Evolutionary conservation across 179 eudicot species (phyloP), one percentile per base, ranked within the genome.

Genomic region (Silene vulgaris): DNA sequence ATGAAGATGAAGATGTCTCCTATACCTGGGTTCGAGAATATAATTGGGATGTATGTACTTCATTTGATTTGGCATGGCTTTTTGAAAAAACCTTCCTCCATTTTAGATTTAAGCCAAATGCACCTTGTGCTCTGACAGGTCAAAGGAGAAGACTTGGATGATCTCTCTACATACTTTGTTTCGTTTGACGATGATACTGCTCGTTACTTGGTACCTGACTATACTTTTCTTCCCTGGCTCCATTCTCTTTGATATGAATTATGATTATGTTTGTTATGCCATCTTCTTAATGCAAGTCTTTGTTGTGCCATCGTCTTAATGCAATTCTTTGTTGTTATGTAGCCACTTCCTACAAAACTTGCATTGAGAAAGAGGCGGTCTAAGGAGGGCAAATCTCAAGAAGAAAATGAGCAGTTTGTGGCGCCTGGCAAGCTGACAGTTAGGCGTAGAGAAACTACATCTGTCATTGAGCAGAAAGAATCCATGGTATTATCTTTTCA

Each of bases 341-440:
- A 95, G 97, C 99, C 97, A 20, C 93, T 95, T 73, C 97, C 99
- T 43, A 89, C 90, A 21, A 95, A 92, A 80, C 91, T 95, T 67
- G 69, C 83, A 19, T 71, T 95, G 65, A 87, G 97, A 84, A 95
- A 95, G 80, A 95, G 93, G 86, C 83, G 97, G 66, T 87, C 97
- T 11, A 86, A 83, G 83, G 99, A 90, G 69, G 99, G 97, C 71
- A 93, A 84, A 81, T 84, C 93, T 20, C 81, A 76, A 20, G 93
- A 93, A 2, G 99, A 92, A 68, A 85, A 81, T 13, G 97, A 92
- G 79, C 99, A 90, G 66, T 95, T 95, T 80, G 96, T 90, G 6
- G 91, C 76, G 13, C 99, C 97, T 59, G 85, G 88, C 56, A 84
- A 85, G 65, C 83, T 92, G 69, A 90, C 97, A 5, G 95, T 95